Evolutionary conservation across 2,329 filamentous ascomycete species (phyloP), one percentile per base, ranked within the genome.

Genomic region (Cryphonectria parasitica): DNA sequence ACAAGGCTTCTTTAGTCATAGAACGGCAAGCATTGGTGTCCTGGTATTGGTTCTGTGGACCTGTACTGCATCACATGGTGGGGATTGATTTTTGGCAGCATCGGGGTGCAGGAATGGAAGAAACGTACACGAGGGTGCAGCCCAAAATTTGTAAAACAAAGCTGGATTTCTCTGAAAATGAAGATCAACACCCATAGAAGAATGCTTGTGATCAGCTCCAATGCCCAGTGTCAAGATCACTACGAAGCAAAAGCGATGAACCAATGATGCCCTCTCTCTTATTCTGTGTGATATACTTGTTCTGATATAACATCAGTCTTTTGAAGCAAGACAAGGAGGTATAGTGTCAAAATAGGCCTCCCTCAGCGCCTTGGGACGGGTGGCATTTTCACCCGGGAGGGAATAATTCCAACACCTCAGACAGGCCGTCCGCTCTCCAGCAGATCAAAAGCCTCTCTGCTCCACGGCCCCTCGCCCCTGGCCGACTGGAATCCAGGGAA

Each of bases 381-480:
- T 63, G 10, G 25, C 7, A 17, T n/a, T 28, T 13, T 25, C 15
- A 45, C 19, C 43, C 36, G 4, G 34, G 15, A 36, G 39, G 25
- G 3, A 64, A 17, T 43, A 15, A 17, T 15, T 11, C 19, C 17
- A 34, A 11, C n/a, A 34, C 3, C 39, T 72, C 67, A 74, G 19
- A 19, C 81, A 49, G 90, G 90, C 64, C 88, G 83, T 76, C 85
- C 88, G 75, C 82, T 86, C 52, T 87, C 89, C 73, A 93, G 86
- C 63, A 93, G 76, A 77, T 93, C 91, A 74, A 88, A 84, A 0
- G 91, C 90, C 76, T 92, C 90, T 34, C 84, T 86, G 74, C 89
- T 92, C 91, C 91, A 93, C 0, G 91, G 87, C 2, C 90, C 90
- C 22, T 87, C 74, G 22, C 58, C 82, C 74, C 86, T 87, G 3